Evolutionary conservation across 768 basidiomycete genomes (phyloP).

Genomic region (Tricholoma flavovirens): DNA sequence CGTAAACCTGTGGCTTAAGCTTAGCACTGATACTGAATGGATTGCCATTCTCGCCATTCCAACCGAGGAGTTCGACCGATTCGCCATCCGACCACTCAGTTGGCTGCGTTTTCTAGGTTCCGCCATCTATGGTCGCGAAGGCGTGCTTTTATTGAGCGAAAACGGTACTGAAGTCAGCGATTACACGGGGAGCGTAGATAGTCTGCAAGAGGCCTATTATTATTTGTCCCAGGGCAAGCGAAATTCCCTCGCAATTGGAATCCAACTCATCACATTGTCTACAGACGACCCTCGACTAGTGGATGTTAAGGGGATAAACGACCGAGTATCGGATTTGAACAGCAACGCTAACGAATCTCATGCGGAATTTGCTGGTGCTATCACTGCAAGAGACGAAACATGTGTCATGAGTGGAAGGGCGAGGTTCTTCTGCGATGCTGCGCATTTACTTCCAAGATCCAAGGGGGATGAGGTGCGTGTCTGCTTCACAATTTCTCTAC

Average conservation of each 20-base stretch:
- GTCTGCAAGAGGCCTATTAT: conserved; percentile 6
- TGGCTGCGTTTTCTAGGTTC: conserved; percentile 15
- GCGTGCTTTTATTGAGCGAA: conserved; percentile 1
- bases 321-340: not conserved
- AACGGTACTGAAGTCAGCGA: conserved; percentile 11
- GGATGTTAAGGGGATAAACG: conserved; percentile 8
- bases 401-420: conserved; percentile 6
- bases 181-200: conserved; percentile 8
- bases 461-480: conserved; percentile 13
- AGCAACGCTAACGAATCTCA: not conserved
- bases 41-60: conserved; percentile 9
- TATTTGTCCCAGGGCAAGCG: conserved; percentile 8
- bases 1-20: not conserved
- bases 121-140: conserved; percentile 12
- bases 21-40: not conserved
- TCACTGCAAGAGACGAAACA: conserved; percentile 6
- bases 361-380: conserved; percentile 4
- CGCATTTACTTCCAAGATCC: conserved; percentile 11
- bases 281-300: conserved; percentile 9
- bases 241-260: conserved; percentile 1
- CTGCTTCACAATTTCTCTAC: not conserved
- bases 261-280: not conserved
- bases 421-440: conserved; percentile 5
- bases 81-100: conserved; percentile 11
- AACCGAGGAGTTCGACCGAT: conserved; percentile 6